phyloP scores from a whole-genome alignment of 2,329 filamentous ascomycete species.

The Diaporthe vexans region DNA sequence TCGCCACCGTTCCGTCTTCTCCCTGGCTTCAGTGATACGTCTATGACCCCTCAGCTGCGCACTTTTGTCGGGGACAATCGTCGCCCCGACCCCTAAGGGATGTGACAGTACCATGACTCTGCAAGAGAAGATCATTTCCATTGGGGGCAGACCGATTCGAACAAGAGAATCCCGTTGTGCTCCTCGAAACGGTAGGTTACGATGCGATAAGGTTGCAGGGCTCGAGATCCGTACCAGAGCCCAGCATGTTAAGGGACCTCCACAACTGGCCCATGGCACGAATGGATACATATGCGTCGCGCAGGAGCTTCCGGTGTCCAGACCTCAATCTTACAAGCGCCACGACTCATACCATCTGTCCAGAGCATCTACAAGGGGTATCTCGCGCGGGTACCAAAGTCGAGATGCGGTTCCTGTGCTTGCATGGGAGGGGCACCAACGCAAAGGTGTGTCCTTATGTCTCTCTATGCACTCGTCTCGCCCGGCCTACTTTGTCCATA shows the following conservation, averaged over 20 bases:
- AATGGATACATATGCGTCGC: slow-evolving; percentile 25
- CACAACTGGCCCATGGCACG: neutral
- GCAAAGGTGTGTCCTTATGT: neutral
- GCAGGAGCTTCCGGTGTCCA: neutral
- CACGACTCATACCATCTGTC: neutral
- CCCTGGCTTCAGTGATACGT: neutral
- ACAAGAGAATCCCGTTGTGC: neutral
- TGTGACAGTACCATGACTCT: slow-evolving; percentile 5
- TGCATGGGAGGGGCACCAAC: slow-evolving; percentile 21
- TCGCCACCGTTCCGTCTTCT: neutral
- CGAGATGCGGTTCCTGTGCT: slow-evolving; percentile 17
- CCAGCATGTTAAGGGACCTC: neutral
- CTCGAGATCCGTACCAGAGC: slow-evolving; percentile 26
- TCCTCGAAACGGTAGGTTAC: neutral
- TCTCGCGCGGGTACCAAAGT: neutral
- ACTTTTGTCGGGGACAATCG: slow-evolving; percentile 5
- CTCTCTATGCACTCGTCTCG: neutral
- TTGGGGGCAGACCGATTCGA: slow-evolving; percentile 9
- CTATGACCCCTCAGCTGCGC: neutral
- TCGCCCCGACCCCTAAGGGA: neutral
- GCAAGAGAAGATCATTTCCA: slow-evolving; percentile 19
- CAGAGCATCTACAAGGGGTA: too few species aligned
- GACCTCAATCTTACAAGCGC: neutral
- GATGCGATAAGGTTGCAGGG: slow-evolving; percentile 8
- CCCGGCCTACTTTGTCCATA: neutral